phyloP scores from a whole-genome alignment of 495 filamentous ascomycete genomes.

The Geoglossum glabrum region DNA sequence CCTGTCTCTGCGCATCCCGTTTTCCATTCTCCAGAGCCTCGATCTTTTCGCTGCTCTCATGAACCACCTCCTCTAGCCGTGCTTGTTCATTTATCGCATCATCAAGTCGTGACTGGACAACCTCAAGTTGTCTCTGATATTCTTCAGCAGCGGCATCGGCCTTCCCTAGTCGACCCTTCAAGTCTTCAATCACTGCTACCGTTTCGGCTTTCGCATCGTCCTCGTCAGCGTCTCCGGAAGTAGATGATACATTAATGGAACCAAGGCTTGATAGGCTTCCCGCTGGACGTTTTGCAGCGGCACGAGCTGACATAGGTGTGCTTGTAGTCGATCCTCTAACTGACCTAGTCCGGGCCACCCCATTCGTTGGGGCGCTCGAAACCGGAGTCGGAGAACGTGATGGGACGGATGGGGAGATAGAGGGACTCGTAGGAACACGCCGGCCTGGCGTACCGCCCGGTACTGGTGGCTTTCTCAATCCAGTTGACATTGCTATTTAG shows the following conservation, averaged over 20 bases:
- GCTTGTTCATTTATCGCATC: constrained; percentile 67
- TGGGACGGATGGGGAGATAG: not conserved
- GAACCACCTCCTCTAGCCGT: constrained; percentile 64
- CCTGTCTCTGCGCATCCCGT: constrained; percentile 54
- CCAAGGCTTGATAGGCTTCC: constrained; percentile 33
- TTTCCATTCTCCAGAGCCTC: constrained; percentile 64
- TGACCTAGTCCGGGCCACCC: constrained; percentile 28
- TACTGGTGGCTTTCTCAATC: not conserved
- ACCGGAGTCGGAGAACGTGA: constrained; percentile 11
- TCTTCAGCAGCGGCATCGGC: constrained; percentile 64
- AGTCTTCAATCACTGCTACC: constrained; percentile 61
- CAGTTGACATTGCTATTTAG: not conserved
- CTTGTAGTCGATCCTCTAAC: constrained; percentile 19
- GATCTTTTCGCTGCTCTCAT: constrained; percentile 63
- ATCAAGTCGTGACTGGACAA: constrained; percentile 69
- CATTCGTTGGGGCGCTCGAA: constrained; percentile 10
- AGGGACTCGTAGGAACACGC: not conserved
- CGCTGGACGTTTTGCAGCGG: constrained; percentile 38
- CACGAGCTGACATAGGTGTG: constrained; percentile 49
- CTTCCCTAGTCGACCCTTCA: constrained; percentile 60
- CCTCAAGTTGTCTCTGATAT: constrained; percentile 61
- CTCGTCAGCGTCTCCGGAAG: constrained; percentile 31
- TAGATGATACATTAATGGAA: constrained; percentile 33
- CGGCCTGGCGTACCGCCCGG: not conserved
- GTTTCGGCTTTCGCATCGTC: constrained; percentile 49